Evolutionary conservation across 73 alveolate species (phyloP).

Genomic region (Paramecium sexaurelia): DNA sequence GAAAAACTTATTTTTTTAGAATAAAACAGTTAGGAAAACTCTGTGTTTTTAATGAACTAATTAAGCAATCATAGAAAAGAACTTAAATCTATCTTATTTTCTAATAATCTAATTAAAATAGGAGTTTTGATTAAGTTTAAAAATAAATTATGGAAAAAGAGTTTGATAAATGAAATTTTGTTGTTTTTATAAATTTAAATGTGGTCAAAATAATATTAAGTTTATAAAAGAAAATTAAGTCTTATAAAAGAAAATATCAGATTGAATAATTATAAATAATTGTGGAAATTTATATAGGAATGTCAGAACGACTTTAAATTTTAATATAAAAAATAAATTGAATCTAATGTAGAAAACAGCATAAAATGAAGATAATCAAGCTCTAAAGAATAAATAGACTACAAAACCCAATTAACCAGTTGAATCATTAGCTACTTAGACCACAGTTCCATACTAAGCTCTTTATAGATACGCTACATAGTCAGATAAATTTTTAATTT

Average conservation of each 20-base stretch:
- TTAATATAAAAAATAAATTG: background rate
- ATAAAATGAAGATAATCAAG: background rate
- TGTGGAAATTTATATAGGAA: background rate
- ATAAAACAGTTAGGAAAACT: too few relatives aligned
- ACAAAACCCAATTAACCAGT: background rate
- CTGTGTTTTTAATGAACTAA: too few relatives aligned
- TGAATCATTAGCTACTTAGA: background rate
- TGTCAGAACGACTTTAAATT: background rate
- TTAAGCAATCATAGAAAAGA: too few relatives aligned
- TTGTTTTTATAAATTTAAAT: background rate
- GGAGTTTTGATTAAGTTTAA: too few relatives aligned
- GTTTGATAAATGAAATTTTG: too few relatives aligned
- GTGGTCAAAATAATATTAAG: too few relatives aligned
- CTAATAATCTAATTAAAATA: too few relatives aligned
- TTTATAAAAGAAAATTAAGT: too few relatives aligned
- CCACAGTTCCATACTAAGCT: background rate
- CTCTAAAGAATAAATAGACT: background rate
- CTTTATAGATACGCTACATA: constrained; percentile 70
- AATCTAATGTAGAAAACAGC: background rate
- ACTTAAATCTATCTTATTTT: too few relatives aligned
- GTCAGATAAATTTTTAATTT: constrained; percentile 59
- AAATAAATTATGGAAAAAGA: too few relatives aligned
- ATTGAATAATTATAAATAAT: background rate
- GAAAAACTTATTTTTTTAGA: too few relatives aligned
- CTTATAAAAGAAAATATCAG: background rate